Base-by-base conservation (phyloP, 768 basidiomycete species). In the Lactifluus pinguis region DNA sequence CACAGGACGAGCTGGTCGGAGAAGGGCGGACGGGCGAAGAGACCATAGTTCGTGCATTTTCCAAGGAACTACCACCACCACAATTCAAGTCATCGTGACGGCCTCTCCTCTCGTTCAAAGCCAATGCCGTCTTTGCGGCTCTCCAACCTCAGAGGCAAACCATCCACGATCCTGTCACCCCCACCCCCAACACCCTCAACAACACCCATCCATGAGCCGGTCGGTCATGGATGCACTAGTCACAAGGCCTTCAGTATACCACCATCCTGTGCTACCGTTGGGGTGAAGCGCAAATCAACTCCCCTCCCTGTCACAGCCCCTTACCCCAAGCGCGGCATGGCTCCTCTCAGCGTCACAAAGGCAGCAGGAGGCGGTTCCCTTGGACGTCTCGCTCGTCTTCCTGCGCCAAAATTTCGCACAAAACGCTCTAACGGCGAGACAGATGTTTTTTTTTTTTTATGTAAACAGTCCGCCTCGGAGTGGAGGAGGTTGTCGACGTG, bases 401-500 rank as follows among this genome's bases (percentile, higher is more conserved):
- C 65, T 13, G 63, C 65, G 5, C 65, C 65, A 44, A 65, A 61
- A 39, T 66, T 66, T 41, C 65, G 65, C 25, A 57, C n/a, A 4
- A 30, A 42, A 36, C 56, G 53, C n/a, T 44, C 63, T 1, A 57
- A 48, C 13, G 44, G 45, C 29, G 65, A 61, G 38, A 51, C 51
- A 3, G 65, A 65, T 11, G 60, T n/a, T n/a, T n/a, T n/a, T n/a
- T n/a, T 52, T 6, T 53, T 63, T 25, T 60, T 64, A 15, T 45
- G 62, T 60, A 62, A 51, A 69, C 71, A 59, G 53, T 65, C 50
- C 59, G 60, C 14, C 62, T 45, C 51, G 10, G 57, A 17, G 65
- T 61, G 29, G 85, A 87, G 68, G 82, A 86, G 34, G 83, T 76
- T 3, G 86, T 84, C 63, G 83, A 82, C 1, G 77, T 89, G 60